Percentiles rank a stretch among this genome's conserved stretches.
phyloP scores from a whole-genome alignment of 2,329 filamentous ascomycete species.

The Fusarium sp. region DNA sequence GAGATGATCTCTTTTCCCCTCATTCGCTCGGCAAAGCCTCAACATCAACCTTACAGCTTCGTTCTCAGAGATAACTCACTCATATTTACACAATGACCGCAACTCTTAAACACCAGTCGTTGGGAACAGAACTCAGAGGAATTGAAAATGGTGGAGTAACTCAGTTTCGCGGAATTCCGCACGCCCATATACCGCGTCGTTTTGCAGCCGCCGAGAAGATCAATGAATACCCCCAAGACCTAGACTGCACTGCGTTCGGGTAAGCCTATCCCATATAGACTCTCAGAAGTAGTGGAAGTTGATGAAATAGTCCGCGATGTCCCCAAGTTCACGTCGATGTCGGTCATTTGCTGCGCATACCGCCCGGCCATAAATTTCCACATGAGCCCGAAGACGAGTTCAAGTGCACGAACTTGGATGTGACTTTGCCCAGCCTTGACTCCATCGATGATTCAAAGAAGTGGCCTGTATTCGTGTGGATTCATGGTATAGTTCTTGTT shows the following conservation, averaged over 20 bases:
- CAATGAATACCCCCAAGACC: not conserved
- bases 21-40: not conserved
- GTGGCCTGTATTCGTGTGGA: constrained; percentile 59
- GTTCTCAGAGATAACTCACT: not conserved
- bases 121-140: not conserved
- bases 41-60: not conserved
- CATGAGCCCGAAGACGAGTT: constrained; percentile 56
- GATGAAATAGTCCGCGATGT: constrained; percentile 52
- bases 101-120: not conserved
- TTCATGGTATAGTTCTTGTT: constrained; percentile 51
- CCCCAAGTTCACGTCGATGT: constrained; percentile 57
- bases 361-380: constrained; percentile 42
- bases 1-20: not conserved
- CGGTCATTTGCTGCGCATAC: constrained; percentile 57
- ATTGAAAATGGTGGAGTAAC: not conserved
- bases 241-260: constrained; percentile 15
- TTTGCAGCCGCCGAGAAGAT: constrained; percentile 1
- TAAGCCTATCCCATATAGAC: fast-evolving
- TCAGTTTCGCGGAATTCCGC: constrained; percentile 21
- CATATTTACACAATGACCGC: not conserved
- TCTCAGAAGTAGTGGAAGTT: fast-evolving
- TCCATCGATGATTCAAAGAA: not conserved
- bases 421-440: constrained; percentile 45
- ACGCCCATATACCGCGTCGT: not conserved
- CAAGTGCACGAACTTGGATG: constrained; percentile 57